phyloP scores from a whole-genome alignment of 169 alveolate genomes.

The Plasmodium ovale region DNA sequence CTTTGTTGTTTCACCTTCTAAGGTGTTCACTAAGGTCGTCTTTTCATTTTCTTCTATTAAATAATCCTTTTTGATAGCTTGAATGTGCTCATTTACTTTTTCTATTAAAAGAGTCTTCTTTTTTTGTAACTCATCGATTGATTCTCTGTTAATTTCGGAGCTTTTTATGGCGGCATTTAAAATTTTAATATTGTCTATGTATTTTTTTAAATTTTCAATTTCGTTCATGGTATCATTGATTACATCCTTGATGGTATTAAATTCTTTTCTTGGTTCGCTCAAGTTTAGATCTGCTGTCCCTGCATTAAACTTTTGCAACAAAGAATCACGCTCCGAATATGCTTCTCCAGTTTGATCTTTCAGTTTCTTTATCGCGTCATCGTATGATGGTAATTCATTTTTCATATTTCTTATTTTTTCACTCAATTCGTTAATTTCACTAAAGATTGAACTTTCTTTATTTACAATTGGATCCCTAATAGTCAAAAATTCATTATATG shows the following conservation, averaged over 20 bases:
- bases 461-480: not conserved
- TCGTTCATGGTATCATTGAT: not conserved
- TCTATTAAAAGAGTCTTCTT: slow-evolving; percentile 5
- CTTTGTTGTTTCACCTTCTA: not conserved
- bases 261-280: not conserved
- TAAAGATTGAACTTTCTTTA: not conserved
- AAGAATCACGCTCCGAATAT: not conserved
- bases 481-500: not conserved
- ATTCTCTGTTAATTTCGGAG: not conserved
- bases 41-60: slow-evolving; percentile 9
- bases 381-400: not conserved
- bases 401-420: not conserved
- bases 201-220: slow-evolving; percentile 3
- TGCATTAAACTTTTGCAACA: not conserved
- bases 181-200: slow-evolving; percentile 1
- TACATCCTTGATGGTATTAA: not conserved
- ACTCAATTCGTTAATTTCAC: not conserved
- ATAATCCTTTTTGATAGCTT: not conserved
- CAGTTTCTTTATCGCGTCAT: not conserved
- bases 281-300: not conserved
- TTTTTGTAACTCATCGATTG: not conserved
- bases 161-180: not conserved
- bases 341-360: not conserved
- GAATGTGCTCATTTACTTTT: slow-evolving; percentile 2
- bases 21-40: not conserved